Evolutionary conservation across 164 flowering plant species (phyloP).

Genomic region (Protea cynaroides): DNA sequence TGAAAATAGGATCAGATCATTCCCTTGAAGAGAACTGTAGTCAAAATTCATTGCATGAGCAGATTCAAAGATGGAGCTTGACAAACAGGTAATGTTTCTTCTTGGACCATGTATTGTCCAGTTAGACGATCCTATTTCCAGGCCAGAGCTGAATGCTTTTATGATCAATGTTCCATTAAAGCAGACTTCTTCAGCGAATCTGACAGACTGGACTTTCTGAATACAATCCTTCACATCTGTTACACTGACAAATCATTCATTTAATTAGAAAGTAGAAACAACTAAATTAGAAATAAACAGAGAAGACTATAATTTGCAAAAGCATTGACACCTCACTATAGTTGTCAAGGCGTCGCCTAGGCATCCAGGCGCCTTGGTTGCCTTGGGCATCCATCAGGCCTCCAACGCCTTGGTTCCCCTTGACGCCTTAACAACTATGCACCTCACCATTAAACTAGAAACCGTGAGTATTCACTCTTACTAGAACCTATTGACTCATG

Average conservation of each 20-base stretch:
- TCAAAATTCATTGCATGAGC: conserved; percentile 63
- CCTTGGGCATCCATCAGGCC: no score
- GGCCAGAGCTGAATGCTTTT: conserved; percentile 83
- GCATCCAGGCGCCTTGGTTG: no score
- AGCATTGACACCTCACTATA: no score
- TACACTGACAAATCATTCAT: conserved; percentile 53
- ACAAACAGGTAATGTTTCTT: conserved; percentile 40
- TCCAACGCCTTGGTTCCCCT: no score
- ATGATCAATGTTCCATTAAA: conserved; percentile 60
- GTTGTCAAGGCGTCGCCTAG: no score
- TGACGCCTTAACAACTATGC: no score
- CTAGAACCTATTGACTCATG: no score
- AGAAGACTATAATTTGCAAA: no score
- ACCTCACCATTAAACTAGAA: no score
- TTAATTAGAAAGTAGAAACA: background rate
- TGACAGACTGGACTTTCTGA: conserved; percentile 55
- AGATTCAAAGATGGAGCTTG: conserved; percentile 59
- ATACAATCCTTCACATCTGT: conserved; percentile 67
- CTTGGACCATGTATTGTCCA: conserved; percentile 63
- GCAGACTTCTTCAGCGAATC: conserved; percentile 76
- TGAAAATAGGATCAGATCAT: conserved; percentile 60
- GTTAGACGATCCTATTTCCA: conserved; percentile 83
- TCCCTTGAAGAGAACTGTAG: conserved; percentile 55
- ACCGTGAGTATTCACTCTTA: no score
- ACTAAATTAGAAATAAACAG: no score